Conservation (phyloP, 176 grass and related monocot species). For the Lolium rigidum region DNA sequence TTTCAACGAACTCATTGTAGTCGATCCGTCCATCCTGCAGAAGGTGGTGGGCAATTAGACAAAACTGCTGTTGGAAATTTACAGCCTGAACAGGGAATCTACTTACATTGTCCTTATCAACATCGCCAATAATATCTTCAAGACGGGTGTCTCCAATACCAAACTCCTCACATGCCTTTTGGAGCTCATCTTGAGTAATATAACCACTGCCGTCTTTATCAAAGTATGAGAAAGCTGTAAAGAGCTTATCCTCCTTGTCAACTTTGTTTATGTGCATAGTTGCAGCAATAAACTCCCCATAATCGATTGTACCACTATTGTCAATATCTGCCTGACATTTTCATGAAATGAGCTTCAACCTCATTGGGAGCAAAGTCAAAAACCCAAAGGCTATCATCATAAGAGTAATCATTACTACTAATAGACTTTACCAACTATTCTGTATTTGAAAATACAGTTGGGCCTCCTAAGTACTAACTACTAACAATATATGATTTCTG, state of each 20-base stretch:
- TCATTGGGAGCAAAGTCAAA: constrained; percentile 27
- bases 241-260: constrained; percentile 78
- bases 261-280: constrained; percentile 89
- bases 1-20: constrained; percentile 79
- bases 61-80: not conserved
- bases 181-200: constrained; percentile 82
- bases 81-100: not conserved
- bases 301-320: constrained; percentile 83
- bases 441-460: constrained; percentile 3
- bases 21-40: constrained; percentile 74
- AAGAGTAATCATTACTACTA: constrained; percentile 17
- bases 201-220: constrained; percentile 82
- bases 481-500: not conserved
- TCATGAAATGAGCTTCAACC: constrained; percentile 21
- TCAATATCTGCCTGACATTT: constrained; percentile 74
- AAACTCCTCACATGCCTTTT: constrained; percentile 82
- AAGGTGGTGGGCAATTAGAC: constrained; percentile 19
- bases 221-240: constrained; percentile 73
- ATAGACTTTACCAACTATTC: constrained; percentile 3
- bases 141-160: constrained; percentile 71
- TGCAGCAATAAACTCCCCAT: constrained; percentile 81
- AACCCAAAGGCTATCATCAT: constrained; percentile 22
- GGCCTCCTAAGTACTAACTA: not conserved
- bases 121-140: constrained; percentile 76
- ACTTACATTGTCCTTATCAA: constrained; percentile 80